Conservation (phyloP, 2,329 filamentous ascomycete genomes). For the Tolypocladium tropicale region DNA sequence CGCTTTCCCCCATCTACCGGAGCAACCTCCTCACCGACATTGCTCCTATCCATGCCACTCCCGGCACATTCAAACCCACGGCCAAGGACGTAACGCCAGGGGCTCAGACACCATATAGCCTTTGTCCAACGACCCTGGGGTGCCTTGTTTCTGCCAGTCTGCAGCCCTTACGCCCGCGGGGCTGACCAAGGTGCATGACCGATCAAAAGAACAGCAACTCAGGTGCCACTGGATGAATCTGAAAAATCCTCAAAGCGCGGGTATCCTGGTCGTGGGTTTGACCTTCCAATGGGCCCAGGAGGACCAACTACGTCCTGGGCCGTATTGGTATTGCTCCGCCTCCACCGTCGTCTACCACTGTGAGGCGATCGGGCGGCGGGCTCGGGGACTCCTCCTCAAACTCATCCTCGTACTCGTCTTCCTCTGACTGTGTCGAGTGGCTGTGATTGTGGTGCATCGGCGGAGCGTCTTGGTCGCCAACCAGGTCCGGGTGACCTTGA, state of each 20-base stretch:
- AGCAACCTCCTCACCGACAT: constrained; percentile 1
- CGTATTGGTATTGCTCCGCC: constrained; percentile 7
- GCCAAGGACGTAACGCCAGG: background rate
- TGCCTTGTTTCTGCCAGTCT: background rate
- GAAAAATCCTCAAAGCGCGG: background rate
- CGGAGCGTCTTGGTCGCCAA: constrained; percentile 11
- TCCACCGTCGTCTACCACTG: constrained; percentile 4
- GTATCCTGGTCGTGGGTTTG: background rate
- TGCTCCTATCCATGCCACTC: background rate
- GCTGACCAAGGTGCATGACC: background rate
- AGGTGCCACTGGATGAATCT: background rate
- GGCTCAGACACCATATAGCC: background rate
- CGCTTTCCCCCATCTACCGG: background rate
- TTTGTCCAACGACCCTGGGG: background rate
- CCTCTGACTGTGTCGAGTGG: constrained; percentile 28
- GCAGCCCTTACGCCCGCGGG: background rate
- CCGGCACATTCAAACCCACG: background rate
- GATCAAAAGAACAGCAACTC: background rate
- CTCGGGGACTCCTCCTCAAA: constrained; percentile 16
- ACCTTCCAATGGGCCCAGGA: background rate
- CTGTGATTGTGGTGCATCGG: constrained; percentile 15
- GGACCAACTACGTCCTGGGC: constrained; percentile 6
- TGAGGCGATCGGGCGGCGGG: constrained; percentile 7
- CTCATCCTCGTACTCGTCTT: constrained; percentile 24
- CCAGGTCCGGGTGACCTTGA: constrained; percentile 11